Evolutionary conservation across 2,329 filamentous ascomycete species (phyloP).

Genomic region (Hymenoscyphus occultus): DNA sequence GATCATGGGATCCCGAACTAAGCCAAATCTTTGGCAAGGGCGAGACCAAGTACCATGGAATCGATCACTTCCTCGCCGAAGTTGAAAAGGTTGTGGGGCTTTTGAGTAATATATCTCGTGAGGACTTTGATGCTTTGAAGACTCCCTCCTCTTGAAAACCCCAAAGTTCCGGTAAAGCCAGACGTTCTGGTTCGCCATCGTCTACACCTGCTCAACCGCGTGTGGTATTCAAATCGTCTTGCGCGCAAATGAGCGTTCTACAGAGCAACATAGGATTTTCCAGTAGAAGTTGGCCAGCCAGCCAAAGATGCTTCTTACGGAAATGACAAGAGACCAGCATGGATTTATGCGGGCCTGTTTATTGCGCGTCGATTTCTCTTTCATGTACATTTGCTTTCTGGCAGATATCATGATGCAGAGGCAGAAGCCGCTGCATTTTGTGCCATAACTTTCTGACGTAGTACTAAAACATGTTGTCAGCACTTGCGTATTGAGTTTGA

Average conservation of each 20-base stretch:
- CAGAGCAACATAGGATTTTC: too few species aligned
- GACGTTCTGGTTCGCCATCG: constrained; percentile 6
- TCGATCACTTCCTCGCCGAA: constrained; percentile 25
- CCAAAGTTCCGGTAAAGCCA: not conserved
- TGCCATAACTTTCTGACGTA: constrained; percentile 47
- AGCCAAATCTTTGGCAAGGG: constrained; percentile 26
- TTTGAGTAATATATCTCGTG: constrained; percentile 8
- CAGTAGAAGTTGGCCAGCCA: too few species aligned
- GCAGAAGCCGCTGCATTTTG: constrained; percentile 37
- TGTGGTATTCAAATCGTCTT: not conserved
- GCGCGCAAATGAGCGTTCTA: not conserved
- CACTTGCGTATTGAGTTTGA: constrained; percentile 2
- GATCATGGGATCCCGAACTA: constrained; percentile 27
- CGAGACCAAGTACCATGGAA: constrained; percentile 17
- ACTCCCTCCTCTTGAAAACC: not conserved
- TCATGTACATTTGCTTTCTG: not conserved
- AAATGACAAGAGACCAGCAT: not conserved
- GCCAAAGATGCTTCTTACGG: too few species aligned
- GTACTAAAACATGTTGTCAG: constrained; percentile 38
- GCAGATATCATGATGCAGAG: constrained; percentile 24
- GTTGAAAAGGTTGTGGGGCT: constrained; percentile 22
- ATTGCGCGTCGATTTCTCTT: not conserved
- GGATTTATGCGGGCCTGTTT: not conserved
- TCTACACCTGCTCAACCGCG: constrained; percentile 7
- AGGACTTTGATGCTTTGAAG: constrained; percentile 4